Base-by-base conservation (phyloP, 2,329 filamentous ascomycete genomes). In the Neospermospora avenae region DNA sequence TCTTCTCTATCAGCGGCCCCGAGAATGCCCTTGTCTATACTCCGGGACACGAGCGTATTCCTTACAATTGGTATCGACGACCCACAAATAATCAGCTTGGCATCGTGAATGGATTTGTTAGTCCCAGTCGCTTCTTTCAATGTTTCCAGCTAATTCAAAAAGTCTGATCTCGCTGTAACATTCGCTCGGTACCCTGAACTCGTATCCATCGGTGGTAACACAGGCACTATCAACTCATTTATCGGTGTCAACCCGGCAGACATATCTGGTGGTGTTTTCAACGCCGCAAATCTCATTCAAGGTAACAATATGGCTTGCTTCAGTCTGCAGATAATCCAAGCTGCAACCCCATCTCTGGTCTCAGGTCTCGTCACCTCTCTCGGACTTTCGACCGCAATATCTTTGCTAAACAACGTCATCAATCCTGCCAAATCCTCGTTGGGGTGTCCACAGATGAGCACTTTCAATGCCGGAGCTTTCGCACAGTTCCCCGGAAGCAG, bases 221-320 rank as follows among this genome's bases (percentile, higher is more conserved):
- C 76, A 4, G 80, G 81, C 22, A 74, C 73, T 3, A 75, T 80
- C n/a, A 79, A 84, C 70, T 79, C 53, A 24, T 84, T 83, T 65
- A 72, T 76, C 4, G 80, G 80, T 4, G 67, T 84, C 55, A 71
- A 78, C 25, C 51, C 78, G 1, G 62, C 64, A 3, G 70, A 81
- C 54, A 34, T 81, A n/a, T 77, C 77, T 20, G 63, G 63, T 4
- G 63, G 63, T 45, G 67, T 81, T 1, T 74, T 77, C 62, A 81
- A 80, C 63, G 68, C 72, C 3, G 61, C 70, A 16, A 77, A 71
- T 18, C 70, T 82, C 0, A 68, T 78, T 1, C 64, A 81, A 58
- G 78, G 77, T 20, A 81, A 82, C 71, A 80, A 83, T 62, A 67
- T 77, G 8, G 55, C 76, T 22, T 81, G 80, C 65, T 77, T 78